Base-by-base conservation (phyloP, 2,329 filamentous ascomycete species). In the Tolypocladium tundrense region DNA sequence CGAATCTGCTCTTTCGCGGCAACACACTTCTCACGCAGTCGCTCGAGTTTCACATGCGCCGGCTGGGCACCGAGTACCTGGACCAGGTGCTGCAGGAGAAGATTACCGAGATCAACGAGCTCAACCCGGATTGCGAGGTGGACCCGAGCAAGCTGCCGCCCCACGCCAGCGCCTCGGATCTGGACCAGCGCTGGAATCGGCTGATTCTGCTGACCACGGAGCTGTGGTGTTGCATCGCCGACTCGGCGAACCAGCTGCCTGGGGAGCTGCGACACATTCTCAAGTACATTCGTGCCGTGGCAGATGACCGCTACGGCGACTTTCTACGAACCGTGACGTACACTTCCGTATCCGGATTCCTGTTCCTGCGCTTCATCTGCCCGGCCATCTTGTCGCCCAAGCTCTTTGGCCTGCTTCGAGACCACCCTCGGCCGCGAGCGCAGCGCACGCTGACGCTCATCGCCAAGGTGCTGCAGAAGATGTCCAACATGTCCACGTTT, bases 311-410 rank as follows among this genome's bases (percentile, higher is more conserved):
- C 21, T 97, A 96, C 69, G 93, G 93, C 35, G 91, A 96, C 70
- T 97, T 95, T 66, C 77, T 96, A 48, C 86, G 91, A 35, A 93
- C 89, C 2, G 91, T 96, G 42, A 85, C 88, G 52, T 97, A 96
- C 69, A 97, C 92, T 56, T 96, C 91, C 69, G 91, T 97, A 1
- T 96, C 91, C 51, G 93, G 93, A 0, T 97, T 97, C 68, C 75
- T 97, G 14, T 97, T 97, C 70, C 79, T 97, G 60, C 87, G 93
- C 6, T 97, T 97, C 77, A 94, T 97, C 67, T 96, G 92, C 68
- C 93, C 93, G 3, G 92, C 93, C n/a, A 91, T 97, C 59, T 78
- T 97, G 8, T 97, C 96, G 61, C 93, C 93, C 1, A 96, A 96
- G 73, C 80, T 97, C 16, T 97, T 96, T 69, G 91, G 91, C 27